Percentiles rank a stretch among this genome's conserved stretches.
phyloP scores from a whole-genome alignment of 352 stramenopile species.

The Aphanomyces stellatus region DNA sequence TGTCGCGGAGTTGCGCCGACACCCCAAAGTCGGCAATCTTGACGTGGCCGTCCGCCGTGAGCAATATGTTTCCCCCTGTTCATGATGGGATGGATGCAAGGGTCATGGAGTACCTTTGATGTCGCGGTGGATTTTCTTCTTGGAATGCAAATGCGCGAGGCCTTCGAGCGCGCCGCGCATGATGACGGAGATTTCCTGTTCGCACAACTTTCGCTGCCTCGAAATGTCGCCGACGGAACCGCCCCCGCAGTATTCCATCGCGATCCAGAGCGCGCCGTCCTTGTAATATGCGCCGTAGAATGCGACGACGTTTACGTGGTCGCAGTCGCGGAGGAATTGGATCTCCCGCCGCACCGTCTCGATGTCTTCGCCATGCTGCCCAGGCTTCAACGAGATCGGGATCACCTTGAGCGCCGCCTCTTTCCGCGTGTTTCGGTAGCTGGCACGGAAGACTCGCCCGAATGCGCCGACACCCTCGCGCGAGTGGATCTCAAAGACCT shows the following conservation, averaged over 20 bases:
- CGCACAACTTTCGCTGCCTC: constrained; percentile 34
- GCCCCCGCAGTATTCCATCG: constrained; percentile 85
- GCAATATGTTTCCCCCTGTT: constrained; percentile 92
- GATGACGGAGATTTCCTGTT: constrained; percentile 71
- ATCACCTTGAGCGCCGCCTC: constrained; percentile 70
- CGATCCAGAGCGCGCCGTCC: constrained; percentile 77
- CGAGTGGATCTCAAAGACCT: constrained; percentile 61
- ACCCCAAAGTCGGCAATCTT: constrained; percentile 94
- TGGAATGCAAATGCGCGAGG: constrained; percentile 77
- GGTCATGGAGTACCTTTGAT: constrained; percentile 45
- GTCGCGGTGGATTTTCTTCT: constrained; percentile 89
- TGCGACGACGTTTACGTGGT: constrained; percentile 69
- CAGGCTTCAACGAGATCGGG: constrained; percentile 47
- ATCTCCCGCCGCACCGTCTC: constrained; percentile 63
- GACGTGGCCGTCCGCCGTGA: constrained; percentile 86
- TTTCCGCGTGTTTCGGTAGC: constrained; percentile 33
- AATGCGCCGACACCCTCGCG: constrained; percentile 66
- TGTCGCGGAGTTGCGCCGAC: constrained; percentile 51
- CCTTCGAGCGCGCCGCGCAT: constrained; percentile 62
- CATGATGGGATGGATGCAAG: not conserved
- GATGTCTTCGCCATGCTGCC: constrained; percentile 54
- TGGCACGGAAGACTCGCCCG: constrained; percentile 55
- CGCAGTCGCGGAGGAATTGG: constrained; percentile 58
- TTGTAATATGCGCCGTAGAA: constrained; percentile 75
- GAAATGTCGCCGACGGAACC: constrained; percentile 73